A percentile compares a stretch with the other conserved stretches of the same genome.
Conservation (phyloP, 768 basidiomycete genomes). For the Mycena rebaudengoi region DNA sequence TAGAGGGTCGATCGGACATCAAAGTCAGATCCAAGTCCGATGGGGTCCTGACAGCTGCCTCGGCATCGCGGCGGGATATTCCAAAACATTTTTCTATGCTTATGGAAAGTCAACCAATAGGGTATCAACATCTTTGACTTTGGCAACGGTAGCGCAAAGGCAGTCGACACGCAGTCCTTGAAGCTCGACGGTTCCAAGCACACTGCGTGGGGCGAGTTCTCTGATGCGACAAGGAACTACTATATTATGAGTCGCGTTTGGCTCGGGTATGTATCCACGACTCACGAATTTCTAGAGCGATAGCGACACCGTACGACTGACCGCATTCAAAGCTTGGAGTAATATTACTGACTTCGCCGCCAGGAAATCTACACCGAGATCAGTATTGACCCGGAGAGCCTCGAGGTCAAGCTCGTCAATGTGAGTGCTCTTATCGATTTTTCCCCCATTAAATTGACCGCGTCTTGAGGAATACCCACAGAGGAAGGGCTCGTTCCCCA, state of each 20-base stretch:
- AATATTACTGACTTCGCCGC: background rate
- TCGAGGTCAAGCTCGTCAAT: conserved; percentile 12
- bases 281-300: background rate
- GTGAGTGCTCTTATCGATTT: background rate
- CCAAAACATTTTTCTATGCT: too few relatives aligned
- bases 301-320: conserved; percentile 8
- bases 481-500: conserved; percentile 25
- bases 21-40: too few relatives aligned
- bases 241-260: conserved; percentile 29
- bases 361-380: conserved; percentile 31
- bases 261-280: background rate
- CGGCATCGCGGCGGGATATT: too few relatives aligned
- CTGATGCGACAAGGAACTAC: conserved; percentile 32
- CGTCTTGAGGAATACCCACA: conserved; percentile 26
- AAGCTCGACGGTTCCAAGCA: conserved; percentile 24
- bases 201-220: conserved; percentile 33
- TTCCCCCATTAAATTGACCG: background rate
- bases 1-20: too few relatives aligned
- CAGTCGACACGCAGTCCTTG: conserved; percentile 10
- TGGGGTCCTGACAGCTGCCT: too few relatives aligned
- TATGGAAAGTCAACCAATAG: too few relatives aligned
- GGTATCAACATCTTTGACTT: conserved; percentile 26
- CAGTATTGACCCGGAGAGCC: conserved; percentile 28
- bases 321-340: background rate
- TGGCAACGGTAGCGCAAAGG: conserved; percentile 3